A percentile compares a stretch with the other conserved stretches of the same genome.
Conservation (phyloP, 2,329 filamentous ascomycete genomes). For the Penicillium sp. region DNA sequence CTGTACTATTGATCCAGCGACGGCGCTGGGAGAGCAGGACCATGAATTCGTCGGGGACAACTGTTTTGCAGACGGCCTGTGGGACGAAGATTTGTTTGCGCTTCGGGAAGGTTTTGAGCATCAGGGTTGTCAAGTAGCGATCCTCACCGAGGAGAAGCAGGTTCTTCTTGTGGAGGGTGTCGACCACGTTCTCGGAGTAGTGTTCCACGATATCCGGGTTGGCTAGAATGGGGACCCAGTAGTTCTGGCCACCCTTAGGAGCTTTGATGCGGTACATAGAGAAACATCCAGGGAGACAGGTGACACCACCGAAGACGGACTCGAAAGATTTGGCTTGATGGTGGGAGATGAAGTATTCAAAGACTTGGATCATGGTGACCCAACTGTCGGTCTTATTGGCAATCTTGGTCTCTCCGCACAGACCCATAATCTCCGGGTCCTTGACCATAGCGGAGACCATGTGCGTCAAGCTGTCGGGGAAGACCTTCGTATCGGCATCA, state of each 20-base stretch:
- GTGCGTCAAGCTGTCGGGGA: slow-evolving; percentile 96
- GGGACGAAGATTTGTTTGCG: slow-evolving; percentile 98
- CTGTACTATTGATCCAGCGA: slow-evolving; percentile 98
- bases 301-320: slow-evolving; percentile 97
- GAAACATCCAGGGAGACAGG: slow-evolving; percentile 97
- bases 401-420: slow-evolving; percentile 99
- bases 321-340: slow-evolving; percentile 97
- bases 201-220: slow-evolving; percentile 99
- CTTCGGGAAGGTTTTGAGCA: slow-evolving; percentile 98
- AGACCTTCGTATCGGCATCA: slow-evolving; percentile 98
- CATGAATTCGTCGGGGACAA: slow-evolving; percentile 88
- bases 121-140: slow-evolving; percentile 92
- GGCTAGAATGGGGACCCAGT: slow-evolving; percentile 97
- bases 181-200: slow-evolving; percentile 98
- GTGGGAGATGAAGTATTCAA: slow-evolving; percentile 99
- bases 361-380: slow-evolving; percentile 98
- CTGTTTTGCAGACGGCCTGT: slow-evolving; percentile 98
- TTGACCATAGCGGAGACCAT: slow-evolving; percentile 99
- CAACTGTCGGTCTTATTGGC: slow-evolving; percentile 94
- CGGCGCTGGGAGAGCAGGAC: slow-evolving; percentile 92
- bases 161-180: slow-evolving; percentile 98
- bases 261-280: slow-evolving; percentile 99
- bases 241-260: slow-evolving; percentile 96
- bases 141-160: slow-evolving; percentile 88
- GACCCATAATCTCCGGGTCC: slow-evolving; percentile 97